Evolutionary conservation across 2,329 filamentous ascomycete species (phyloP), one percentile per base, ranked within the genome.

Genomic region (Neonectria sp.): DNA sequence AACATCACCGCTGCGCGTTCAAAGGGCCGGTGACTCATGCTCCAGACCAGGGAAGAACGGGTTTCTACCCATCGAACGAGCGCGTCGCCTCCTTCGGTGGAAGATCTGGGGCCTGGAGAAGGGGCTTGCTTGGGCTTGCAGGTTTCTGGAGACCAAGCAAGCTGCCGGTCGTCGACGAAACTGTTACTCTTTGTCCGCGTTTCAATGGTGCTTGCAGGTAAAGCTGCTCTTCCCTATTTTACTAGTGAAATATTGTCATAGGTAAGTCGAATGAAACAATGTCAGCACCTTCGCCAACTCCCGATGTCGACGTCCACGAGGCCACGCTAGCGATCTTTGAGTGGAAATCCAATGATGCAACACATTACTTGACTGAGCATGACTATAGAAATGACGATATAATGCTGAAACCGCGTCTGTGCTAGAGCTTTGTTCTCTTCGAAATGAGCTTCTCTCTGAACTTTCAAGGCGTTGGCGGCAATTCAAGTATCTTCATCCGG

Each of bases 11-110:
- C 13, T 7, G 31, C 49, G 15, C 25, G 15, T 33, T 12, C 49
- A 52, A 31, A n/a, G 49, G n/a, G 6, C 49, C 27, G 13, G 49
- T 52, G 21, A 60, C 37, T 65, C 56, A 56, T 55, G 56, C 62
- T 48, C 9, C n/a, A 60, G 49, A 33, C 33, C 49, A 2, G 27
- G 37, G 17, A 63, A 57, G 57, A 49, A 57, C 60, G 43, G 60
- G 31, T 48, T 55, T 65, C 49, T 65, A 65, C 62, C 62, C 62
- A 49, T 55, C 49, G 31, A 60, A 55, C 56, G 56, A 60, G 49
- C 33, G 52, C 45, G 24, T 12, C 17, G 49, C 40, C 62, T 65
- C 56, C 56, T 65, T 55, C 43, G 49, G 49, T 57, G 60, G 60
- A 64, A 65, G 49, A 60, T 60, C 29, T 55, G 62, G 62, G 61